These are phyloP conservation scores for Microsporum ferrugineum DNA, from an alignment of 2,329 filamentous ascomycete species.

Conservation along the genomic window DNA sequence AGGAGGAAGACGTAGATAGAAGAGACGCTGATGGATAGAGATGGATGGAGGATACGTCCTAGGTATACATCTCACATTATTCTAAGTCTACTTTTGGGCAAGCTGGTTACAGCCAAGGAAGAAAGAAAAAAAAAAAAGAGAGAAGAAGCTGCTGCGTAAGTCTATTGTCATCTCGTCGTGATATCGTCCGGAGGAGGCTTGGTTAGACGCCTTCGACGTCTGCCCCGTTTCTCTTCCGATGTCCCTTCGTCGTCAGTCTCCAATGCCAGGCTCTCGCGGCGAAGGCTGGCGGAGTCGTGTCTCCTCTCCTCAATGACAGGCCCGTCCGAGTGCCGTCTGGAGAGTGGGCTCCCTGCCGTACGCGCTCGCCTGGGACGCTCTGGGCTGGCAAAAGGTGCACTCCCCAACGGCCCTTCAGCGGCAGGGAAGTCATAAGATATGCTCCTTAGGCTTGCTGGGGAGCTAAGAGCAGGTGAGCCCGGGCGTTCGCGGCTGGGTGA, in stretches of 20 bases:
- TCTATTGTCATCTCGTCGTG: conserved; percentile 5
- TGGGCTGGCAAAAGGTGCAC: conserved; percentile 19
- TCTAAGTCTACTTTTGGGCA: conserved; percentile 1
- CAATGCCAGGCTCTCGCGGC: background rate
- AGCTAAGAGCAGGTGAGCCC: background rate
- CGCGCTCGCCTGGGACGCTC: conserved; percentile 18
- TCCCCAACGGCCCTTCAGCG: conserved; percentile 25
- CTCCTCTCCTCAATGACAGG: conserved; percentile 13
- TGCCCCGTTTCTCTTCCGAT: conserved; percentile 7
- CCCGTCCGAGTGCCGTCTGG: background rate
- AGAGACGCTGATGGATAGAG: background rate
- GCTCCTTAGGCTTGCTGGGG: background rate
- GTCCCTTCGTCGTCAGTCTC: conserved; percentile 9
- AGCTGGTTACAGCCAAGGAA: background rate
- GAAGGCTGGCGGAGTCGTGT: conserved; percentile 14
- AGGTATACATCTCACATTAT: background rate
- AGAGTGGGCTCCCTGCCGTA: conserved; percentile 5
- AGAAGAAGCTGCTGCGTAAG: background rate
- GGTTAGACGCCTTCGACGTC: conserved; percentile 7
- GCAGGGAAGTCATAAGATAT: conserved; percentile 2
- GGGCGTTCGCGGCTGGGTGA: background rate
- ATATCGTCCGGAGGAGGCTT: conserved; percentile 10
- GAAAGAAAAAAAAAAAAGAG: conserved; percentile 2
- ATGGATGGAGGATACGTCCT: background rate
- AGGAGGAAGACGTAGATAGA: background rate